A percentile compares a stretch with the other conserved stretches of the same genome.
Evolutionary conservation across 305 asterid genomes (phyloP).

Genomic region (Plantago rigida): DNA sequence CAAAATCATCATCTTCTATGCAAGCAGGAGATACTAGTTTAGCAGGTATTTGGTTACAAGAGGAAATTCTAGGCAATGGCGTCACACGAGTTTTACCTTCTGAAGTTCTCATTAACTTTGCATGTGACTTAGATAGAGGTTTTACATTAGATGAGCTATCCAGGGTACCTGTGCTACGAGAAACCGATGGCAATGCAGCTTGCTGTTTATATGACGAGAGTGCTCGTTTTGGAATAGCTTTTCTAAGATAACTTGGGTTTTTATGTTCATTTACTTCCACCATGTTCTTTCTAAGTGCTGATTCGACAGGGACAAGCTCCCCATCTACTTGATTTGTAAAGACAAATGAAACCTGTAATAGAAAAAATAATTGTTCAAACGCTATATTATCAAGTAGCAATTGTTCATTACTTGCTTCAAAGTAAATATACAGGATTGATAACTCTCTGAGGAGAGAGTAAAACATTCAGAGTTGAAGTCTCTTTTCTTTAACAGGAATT

Average conservation of each 20-base stretch:
- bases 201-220: slow-evolving; percentile 31
- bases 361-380: slow-evolving; percentile 18
- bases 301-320: slow-evolving; percentile 80
- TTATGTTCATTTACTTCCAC: slow-evolving; percentile 31
- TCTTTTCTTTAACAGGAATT: background rate
- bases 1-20: slow-evolving; percentile 55
- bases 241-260: slow-evolving; percentile 33
- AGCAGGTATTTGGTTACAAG: slow-evolving; percentile 36
- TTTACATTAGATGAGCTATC: slow-evolving; percentile 31
- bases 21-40: slow-evolving; percentile 37
- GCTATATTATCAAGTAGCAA: background rate
- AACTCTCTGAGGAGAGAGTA: background rate
- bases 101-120: slow-evolving; percentile 40
- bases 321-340: slow-evolving; percentile 87
- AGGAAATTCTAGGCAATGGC: slow-evolving; percentile 29
- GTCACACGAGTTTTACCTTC: slow-evolving; percentile 37
- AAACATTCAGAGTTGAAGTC: background rate
- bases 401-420: background rate
- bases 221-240: slow-evolving; percentile 29
- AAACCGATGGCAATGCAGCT: slow-evolving; percentile 28
- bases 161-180: slow-evolving; percentile 30
- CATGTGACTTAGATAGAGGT: slow-evolving; percentile 39
- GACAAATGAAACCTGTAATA: slow-evolving; percentile 79
- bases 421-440: slow-evolving; percentile 6
- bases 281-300: slow-evolving; percentile 34